Conservation (phyloP, 1,284 basidiomycete species). For the Apiotrichum siamense region DNA sequence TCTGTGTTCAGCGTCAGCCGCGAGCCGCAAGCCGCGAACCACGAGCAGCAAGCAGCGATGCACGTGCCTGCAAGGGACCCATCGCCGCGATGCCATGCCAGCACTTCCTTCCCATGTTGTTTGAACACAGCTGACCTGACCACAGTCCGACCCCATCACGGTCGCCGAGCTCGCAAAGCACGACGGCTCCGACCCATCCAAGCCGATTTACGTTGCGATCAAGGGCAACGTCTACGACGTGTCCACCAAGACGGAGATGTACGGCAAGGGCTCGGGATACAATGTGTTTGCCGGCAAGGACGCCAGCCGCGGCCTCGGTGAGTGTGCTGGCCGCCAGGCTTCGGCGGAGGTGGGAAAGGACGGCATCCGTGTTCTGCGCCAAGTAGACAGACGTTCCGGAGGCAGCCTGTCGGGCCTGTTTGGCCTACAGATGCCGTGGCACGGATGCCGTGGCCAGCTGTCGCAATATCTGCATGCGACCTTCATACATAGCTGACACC, state of each 20-base stretch:
- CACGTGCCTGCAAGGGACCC: too few relatives aligned
- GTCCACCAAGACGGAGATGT: slow-evolving; percentile 46
- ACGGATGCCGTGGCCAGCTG: too few relatives aligned
- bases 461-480: background rate
- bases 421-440: background rate
- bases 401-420: background rate
- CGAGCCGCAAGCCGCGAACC: too few relatives aligned
- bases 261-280: slow-evolving; percentile 47
- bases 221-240: slow-evolving; percentile 50
- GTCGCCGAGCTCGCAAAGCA: slow-evolving; percentile 33
- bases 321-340: slow-evolving; percentile 10
- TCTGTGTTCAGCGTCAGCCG: too few relatives aligned
- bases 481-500: too few relatives aligned
- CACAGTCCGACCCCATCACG: slow-evolving; percentile 42
- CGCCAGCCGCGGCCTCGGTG: slow-evolving; percentile 73
- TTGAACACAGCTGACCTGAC: background rate
- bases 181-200: slow-evolving; percentile 40
- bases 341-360: background rate
- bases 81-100: background rate
- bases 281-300: slow-evolving; percentile 73
- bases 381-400: too few relatives aligned
- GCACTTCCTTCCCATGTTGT: slow-evolving; percentile 6
- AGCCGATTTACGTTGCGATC: slow-evolving; percentile 48
- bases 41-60: too few relatives aligned
- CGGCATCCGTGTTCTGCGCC: too few relatives aligned